Percentiles rank a stretch among this genome's conserved stretches.
These are phyloP conservation scores for Ophiostoma tasmaniense DNA, from an alignment of 2,329 filamentous ascomycete genomes.

Conservation along the genomic window DNA sequence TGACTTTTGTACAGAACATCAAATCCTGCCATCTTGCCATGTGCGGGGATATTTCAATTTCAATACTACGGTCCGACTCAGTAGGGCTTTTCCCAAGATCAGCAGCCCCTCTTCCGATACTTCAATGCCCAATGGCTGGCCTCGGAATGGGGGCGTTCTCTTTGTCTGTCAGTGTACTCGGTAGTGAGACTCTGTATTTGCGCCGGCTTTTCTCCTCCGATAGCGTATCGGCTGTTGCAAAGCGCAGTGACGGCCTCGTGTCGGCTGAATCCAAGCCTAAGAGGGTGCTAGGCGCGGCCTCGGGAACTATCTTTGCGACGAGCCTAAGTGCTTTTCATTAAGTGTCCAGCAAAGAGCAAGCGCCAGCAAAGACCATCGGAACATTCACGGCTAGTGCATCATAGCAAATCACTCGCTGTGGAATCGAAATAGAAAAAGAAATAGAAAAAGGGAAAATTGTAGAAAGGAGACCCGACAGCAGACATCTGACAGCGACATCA, in stretches of 20 bases:
- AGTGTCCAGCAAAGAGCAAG: neutral
- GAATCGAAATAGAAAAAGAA: neutral
- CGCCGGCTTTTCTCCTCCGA: neutral
- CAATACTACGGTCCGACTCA: neutral
- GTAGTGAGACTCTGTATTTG: neutral
- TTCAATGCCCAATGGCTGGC: neutral
- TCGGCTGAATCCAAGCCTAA: neutral
- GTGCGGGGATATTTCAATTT: neutral
- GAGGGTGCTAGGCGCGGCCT: neutral
- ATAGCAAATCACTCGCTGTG: neutral
- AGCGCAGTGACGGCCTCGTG: neutral
- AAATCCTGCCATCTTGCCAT: neutral
- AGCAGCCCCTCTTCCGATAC: neutral
- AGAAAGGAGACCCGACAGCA: neutral
- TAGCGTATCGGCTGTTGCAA: neutral
- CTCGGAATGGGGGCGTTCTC: neutral
- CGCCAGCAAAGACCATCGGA: neutral
- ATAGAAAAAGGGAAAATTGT: neutral
- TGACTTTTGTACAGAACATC: too few species aligned
- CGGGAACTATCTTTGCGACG: neutral
- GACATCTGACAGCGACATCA: too few species aligned
- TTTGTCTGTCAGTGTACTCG: neutral
- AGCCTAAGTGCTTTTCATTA: neutral
- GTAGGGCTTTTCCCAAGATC: neutral
- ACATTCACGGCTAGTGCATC: neutral